Evolutionary conservation across 1,139 yeast species (phyloP).

Genomic region (Blastobotrys malaysiensis): DNA sequence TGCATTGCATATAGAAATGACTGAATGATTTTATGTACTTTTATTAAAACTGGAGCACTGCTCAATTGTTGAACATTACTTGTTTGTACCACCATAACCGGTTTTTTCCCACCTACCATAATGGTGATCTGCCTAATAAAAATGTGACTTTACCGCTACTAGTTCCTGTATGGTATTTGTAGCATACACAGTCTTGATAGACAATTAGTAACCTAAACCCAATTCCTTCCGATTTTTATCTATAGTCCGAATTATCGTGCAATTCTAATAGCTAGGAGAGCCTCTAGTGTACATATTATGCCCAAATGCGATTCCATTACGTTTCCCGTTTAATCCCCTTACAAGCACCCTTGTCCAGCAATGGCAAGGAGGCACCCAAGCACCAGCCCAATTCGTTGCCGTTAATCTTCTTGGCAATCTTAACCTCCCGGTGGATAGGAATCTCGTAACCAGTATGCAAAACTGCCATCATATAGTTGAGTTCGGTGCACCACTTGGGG

Average conservation of each 20-base stretch:
- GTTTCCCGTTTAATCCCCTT: neutral
- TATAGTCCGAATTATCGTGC: neutral
- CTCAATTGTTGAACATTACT: too few species aligned
- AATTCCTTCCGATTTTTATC: too few species aligned
- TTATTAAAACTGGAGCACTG: too few species aligned
- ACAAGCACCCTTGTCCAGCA: constrained; percentile 52
- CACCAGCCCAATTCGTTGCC: constrained; percentile 97
- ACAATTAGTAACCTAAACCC: too few species aligned
- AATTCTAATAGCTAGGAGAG: neutral
- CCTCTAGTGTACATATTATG: constrained; percentile 38
- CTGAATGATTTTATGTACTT: neutral
- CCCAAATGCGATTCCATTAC: constrained; percentile 58
- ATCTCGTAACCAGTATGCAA: constrained; percentile 94
- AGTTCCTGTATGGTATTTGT: too few species aligned
- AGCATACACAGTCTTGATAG: too few species aligned
- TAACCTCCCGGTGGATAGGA: constrained; percentile 81
- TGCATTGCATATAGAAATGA: neutral
- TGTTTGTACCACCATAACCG: too few species aligned
- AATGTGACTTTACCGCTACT: too few species aligned
- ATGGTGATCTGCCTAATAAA: too few species aligned
- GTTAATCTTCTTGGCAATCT: constrained; percentile 83
- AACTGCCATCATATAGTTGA: constrained; percentile 82
- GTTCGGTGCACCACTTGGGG: constrained; percentile 92
- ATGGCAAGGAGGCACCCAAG: constrained; percentile 91
- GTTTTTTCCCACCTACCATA: too few species aligned